Conservation (phyloP, 2,329 filamentous ascomycete genomes). For the Diaporthe capsici region DNA sequence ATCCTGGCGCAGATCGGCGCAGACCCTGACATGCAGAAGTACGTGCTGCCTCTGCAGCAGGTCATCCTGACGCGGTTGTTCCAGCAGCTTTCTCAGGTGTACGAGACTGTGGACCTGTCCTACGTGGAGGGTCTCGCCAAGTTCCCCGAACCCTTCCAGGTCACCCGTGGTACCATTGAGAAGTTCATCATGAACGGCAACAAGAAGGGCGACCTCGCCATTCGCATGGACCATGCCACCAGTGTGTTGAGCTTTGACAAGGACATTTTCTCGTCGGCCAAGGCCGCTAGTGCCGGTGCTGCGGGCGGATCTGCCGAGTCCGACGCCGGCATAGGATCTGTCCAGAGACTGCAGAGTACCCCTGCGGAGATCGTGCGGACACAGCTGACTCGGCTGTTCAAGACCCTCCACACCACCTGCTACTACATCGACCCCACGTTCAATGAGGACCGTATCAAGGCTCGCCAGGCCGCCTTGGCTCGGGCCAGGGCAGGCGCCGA, state of each 20-base stretch:
- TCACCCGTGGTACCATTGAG: slow-evolving; percentile 90
- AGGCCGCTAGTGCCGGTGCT: slow-evolving; percentile 89
- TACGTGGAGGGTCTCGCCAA: slow-evolving; percentile 95
- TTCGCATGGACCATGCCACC: slow-evolving; percentile 95
- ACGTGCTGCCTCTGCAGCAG: slow-evolving; percentile 95
- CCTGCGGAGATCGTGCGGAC: slow-evolving; percentile 97
- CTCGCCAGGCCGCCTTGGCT: slow-evolving; percentile 83
- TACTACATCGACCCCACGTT: slow-evolving; percentile 95
- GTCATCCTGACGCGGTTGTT: slow-evolving; percentile 98
- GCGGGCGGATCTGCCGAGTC: slow-evolving; percentile 88
- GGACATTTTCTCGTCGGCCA: slow-evolving; percentile 97
- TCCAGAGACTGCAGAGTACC: slow-evolving; percentile 97
- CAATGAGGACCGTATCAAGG: slow-evolving; percentile 84
- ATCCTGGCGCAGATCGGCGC: slow-evolving; percentile 94
- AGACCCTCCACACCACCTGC: slow-evolving; percentile 91
- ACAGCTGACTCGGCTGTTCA: slow-evolving; percentile 91
- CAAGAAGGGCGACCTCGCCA: slow-evolving; percentile 98
- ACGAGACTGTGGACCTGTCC: slow-evolving; percentile 94
- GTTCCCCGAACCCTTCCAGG: slow-evolving; percentile 97
- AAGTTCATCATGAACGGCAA: slow-evolving; percentile 99
- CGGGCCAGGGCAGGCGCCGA: slow-evolving; percentile 91
- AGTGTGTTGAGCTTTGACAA: slow-evolving; percentile 97
- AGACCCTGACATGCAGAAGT: slow-evolving; percentile 97
- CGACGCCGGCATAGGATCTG: slow-evolving; percentile 76
- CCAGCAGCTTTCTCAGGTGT: slow-evolving; percentile 98